Percentiles rank a stretch among this genome's conserved stretches.
phyloP scores from a whole-genome alignment of 805 yeast genomes.

The Wickerhamomyces strasburgensis region DNA sequence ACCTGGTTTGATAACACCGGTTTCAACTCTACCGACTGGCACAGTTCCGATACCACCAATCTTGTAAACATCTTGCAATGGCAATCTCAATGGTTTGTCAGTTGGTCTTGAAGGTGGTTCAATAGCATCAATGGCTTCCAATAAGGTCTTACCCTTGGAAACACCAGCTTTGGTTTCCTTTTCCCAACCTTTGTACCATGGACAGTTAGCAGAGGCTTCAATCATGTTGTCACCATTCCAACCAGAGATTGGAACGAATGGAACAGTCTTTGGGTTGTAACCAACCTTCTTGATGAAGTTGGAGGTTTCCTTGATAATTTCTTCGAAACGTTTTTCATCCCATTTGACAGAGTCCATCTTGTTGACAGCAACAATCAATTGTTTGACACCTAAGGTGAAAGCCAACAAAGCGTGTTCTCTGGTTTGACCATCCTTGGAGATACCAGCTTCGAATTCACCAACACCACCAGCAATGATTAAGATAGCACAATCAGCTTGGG shows the following conservation, averaged over 20 bases:
- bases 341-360: constrained; percentile 92
- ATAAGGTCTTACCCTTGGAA: constrained; percentile 73
- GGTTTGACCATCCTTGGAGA: constrained; percentile 93
- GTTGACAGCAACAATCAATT: constrained; percentile 87
- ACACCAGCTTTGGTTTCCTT: constrained; percentile 83
- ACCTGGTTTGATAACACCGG: constrained; percentile 91
- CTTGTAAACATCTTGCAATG: constrained; percentile 91
- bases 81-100: constrained; percentile 87
- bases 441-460: constrained; percentile 96
- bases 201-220: constrained; percentile 74
- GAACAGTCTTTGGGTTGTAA: constrained; percentile 83
- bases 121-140: constrained; percentile 84
- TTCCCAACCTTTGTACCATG: constrained; percentile 92
- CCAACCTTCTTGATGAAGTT: constrained; percentile 88
- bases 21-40: constrained; percentile 94
- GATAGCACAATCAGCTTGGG: constrained; percentile 92
- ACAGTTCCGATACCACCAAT: constrained; percentile 93
- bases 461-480: constrained; percentile 89
- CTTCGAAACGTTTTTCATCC: constrained; percentile 76
- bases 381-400: constrained; percentile 84
- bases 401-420: too few species aligned
- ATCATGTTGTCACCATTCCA: constrained; percentile 95
- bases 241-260: constrained; percentile 89
- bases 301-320: constrained; percentile 73
- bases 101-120: constrained; percentile 83